These are phyloP conservation scores for Chondrus crispus DNA, from an alignment of 23 red algal genomes.

Conservation along the genomic window DNA sequence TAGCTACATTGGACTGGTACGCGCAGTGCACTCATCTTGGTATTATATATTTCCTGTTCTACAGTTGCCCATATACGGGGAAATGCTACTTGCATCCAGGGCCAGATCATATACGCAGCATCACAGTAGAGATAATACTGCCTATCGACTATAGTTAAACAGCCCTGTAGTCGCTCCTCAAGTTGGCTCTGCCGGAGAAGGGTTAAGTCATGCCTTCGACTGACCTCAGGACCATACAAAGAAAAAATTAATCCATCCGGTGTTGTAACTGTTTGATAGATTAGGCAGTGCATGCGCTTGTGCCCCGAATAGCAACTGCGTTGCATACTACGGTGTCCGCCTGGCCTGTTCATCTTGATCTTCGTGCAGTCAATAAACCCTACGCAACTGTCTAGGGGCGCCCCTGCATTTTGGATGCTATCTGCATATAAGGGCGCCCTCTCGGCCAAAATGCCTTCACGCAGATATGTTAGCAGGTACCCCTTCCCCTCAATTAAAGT, in stretches of 20 bases:
- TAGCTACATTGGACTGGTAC: not conserved
- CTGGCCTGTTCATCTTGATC: not conserved
- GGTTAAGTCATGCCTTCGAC: constrained; percentile 2
- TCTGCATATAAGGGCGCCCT: not conserved
- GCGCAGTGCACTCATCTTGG: not conserved
- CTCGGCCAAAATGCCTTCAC: not conserved
- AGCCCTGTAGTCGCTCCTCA: not conserved
- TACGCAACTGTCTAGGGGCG: not conserved
- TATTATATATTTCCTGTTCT: not conserved
- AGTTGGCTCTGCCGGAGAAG: not conserved
- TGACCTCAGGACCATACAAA: not conserved
- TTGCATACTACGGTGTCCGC: not conserved
- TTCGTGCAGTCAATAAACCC: constrained; percentile 11
- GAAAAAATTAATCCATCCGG: constrained; percentile 12
- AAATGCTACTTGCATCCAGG: not conserved
- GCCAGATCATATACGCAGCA: constrained; percentile 7
- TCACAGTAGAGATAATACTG: not conserved
- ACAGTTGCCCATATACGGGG: not conserved
- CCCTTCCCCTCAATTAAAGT: not conserved
- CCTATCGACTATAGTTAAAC: not conserved
- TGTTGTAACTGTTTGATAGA: not conserved
- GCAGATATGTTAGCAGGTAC: not conserved
- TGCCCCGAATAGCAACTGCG: constrained; percentile 3
- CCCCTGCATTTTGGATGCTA: not conserved
- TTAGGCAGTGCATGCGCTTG: constrained; percentile 3